Conservation (phyloP, 164 flowering plant species). For the Magnolia sinica region DNA sequence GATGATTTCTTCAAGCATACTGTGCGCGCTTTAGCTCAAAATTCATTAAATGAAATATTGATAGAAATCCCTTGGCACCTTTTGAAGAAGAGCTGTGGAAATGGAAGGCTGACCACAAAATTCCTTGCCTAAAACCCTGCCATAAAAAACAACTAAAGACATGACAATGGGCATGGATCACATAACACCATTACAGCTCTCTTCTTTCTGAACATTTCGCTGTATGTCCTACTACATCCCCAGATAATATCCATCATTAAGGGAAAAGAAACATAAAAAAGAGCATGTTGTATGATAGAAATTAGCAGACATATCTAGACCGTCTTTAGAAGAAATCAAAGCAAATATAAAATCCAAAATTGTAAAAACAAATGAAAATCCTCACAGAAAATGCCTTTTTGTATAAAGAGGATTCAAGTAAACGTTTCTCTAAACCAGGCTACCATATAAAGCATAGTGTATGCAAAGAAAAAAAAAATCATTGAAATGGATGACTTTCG, state of each 20-base stretch:
- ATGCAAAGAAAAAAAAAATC: too few relatives aligned
- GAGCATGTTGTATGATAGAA: neutral
- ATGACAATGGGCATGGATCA: neutral
- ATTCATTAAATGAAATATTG: neutral
- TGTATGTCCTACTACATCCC: neutral
- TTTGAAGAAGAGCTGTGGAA: conserved; percentile 42
- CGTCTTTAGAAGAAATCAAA: neutral
- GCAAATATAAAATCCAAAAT: neutral
- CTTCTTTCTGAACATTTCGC: neutral
- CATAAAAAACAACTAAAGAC: conserved; percentile 9
- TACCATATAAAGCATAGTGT: neutral
- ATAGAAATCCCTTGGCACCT: conserved; percentile 35
- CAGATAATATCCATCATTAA: neutral
- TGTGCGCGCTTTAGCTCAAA: neutral
- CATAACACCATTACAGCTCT: neutral
- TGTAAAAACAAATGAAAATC: neutral
- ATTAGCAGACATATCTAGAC: neutral
- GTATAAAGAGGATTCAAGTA: neutral
- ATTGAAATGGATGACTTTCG: too few relatives aligned
- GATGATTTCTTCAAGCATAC: neutral
- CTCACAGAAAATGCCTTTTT: neutral
- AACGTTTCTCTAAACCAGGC: neutral
- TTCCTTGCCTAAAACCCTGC: conserved; percentile 46
- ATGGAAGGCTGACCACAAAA: conserved; percentile 41
- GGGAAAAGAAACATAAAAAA: neutral